Evolutionary conservation across 495 filamentous ascomycete species (phyloP).

Genomic region (Neurospora sp.): DNA sequence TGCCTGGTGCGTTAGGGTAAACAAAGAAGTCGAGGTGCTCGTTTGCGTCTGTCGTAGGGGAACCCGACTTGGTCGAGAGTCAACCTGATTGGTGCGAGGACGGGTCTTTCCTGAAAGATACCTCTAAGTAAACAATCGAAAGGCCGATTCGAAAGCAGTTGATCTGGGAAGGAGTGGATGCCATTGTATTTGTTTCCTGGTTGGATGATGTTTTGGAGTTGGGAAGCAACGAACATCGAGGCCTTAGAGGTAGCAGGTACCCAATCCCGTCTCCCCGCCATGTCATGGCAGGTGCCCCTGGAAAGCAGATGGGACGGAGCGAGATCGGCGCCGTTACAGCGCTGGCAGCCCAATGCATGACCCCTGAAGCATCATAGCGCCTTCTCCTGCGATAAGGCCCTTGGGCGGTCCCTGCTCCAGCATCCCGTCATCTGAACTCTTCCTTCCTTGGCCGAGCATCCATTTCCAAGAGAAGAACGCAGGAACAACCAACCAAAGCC

Average conservation of each 20-base stretch:
- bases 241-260: background rate
- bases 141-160: background rate
- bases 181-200: background rate
- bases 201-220: background rate
- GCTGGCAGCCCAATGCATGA: background rate
- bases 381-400: background rate
- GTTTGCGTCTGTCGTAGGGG: background rate
- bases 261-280: background rate
- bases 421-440: background rate
- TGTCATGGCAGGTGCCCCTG: background rate
- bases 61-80: accelerated
- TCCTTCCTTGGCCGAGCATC: background rate
- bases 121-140: background rate
- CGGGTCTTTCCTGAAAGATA: background rate
- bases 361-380: background rate
- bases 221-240: background rate
- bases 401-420: background rate
- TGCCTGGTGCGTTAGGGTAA: background rate
- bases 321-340: background rate
- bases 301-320: background rate
- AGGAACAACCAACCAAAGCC: background rate
- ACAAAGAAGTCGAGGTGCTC: background rate
- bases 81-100: background rate
- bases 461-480: background rate
- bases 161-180: background rate